phyloP scores from a whole-genome alignment of 306 rosid genomes.

The Prunus armeniaca region DNA sequence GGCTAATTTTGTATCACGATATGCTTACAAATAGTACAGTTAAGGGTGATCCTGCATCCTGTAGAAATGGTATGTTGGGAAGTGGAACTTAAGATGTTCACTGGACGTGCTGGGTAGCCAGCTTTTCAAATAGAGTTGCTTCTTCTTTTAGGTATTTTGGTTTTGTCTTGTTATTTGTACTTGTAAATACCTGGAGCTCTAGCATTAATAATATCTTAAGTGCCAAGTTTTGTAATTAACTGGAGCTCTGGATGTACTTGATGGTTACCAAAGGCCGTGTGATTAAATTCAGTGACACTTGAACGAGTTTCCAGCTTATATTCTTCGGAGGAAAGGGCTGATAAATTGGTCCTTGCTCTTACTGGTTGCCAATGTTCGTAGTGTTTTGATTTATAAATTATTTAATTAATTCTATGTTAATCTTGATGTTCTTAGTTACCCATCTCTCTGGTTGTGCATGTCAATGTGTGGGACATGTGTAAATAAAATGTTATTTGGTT shows the following conservation, averaged over 20 bases:
- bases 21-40: slow-evolving; percentile 46
- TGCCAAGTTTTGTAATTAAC: neutral
- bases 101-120: slow-evolving; percentile 11
- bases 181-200: slow-evolving; percentile 9
- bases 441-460: no score
- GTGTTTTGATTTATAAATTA: no score
- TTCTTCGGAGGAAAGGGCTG: no score
- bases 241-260: neutral
- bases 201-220: neutral
- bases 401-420: no score
- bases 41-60: neutral
- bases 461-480: no score
- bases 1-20: slow-evolving; percentile 54
- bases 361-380: no score
- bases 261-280: neutral
- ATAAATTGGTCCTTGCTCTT: neutral
- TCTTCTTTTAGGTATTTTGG: slow-evolving; percentile 8
- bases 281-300: neutral
- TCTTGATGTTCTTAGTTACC: no score
- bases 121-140: slow-evolving; percentile 11
- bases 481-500: no score
- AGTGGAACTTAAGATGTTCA: slow-evolving; percentile 2
- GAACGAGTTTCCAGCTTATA: neutral
- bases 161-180: slow-evolving; percentile 9
- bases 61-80: neutral